A percentile compares a stretch with the other conserved stretches of the same genome.
phyloP scores from a whole-genome alignment of 352 stramenopile species.

The Pythium rishiriense region DNA sequence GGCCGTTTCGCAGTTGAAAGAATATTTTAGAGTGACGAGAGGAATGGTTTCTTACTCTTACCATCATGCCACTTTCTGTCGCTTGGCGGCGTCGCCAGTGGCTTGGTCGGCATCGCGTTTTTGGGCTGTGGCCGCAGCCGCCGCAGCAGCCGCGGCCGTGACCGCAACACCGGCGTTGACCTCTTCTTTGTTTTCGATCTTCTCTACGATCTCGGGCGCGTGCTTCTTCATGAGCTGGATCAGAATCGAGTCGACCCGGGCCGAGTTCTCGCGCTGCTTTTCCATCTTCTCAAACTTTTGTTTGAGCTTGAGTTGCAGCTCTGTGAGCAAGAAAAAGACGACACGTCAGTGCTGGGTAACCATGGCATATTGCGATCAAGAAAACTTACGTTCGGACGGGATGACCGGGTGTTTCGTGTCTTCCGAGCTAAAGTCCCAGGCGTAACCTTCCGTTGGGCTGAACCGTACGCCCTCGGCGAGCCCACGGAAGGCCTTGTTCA shows the following conservation, averaged over 20 bases:
- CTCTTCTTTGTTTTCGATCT: conserved; percentile 56
- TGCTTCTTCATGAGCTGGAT: conserved; percentile 88
- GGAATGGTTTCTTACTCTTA: neutral
- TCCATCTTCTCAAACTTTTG: conserved; percentile 88
- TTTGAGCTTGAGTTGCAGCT: conserved; percentile 85
- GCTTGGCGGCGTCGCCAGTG: conserved; percentile 44
- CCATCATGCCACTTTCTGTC: conserved; percentile 55
- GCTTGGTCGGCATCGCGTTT: conserved; percentile 30
- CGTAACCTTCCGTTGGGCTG: conserved; percentile 82
- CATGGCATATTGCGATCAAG: neutral
- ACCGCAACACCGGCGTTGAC: neutral
- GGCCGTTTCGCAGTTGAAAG: no score
- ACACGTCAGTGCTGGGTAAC: neutral
- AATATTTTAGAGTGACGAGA: no score
- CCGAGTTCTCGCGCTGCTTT: conserved; percentile 83
- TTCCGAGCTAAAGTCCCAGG: conserved; percentile 86
- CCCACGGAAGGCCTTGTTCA: conserved; percentile 83
- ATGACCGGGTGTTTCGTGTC: conserved; percentile 87
- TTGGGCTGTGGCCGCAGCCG: neutral
- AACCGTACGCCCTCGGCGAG: conserved; percentile 79
- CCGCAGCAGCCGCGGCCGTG: neutral
- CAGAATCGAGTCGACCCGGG: conserved; percentile 78
- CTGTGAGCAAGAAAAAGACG: conserved; percentile 28
- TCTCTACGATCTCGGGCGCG: conserved; percentile 81
- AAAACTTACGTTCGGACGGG: conserved; percentile 71